A percentile compares a stretch with the other conserved stretches of the same genome.
These are phyloP conservation scores for Leptodermis oblonga DNA, from an alignment of 257 asterid species.

Conservation along the genomic window DNA sequence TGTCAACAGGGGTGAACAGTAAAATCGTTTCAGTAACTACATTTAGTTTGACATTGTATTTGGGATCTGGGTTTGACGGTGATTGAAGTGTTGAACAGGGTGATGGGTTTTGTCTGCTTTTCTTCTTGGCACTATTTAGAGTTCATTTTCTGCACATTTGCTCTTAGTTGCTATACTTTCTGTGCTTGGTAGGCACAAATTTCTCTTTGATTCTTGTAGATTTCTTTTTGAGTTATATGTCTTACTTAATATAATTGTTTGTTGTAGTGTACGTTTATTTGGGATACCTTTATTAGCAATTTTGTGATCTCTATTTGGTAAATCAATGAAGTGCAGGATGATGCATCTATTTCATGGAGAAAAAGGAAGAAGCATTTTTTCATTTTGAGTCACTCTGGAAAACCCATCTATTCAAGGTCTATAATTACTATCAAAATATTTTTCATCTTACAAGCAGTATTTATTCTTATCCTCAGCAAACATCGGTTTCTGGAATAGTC, in stretches of 20 bases:
- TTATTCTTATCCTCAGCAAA: not conserved
- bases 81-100: not conserved
- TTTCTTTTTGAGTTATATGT: not conserved
- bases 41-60: not conserved
- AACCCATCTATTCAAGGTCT: conserved; percentile 95
- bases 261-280: not conserved
- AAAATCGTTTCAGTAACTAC: not conserved
- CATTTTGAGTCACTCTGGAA: conserved; percentile 88
- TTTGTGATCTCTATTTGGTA: conserved; percentile 18
- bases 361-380: conserved; percentile 97
- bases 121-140: not conserved
- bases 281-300: conserved; percentile 7
- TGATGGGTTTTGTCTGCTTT: not conserved
- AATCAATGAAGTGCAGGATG: conserved; percentile 67
- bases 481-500: conserved; percentile 6
- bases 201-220: not conserved
- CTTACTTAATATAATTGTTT: not conserved
- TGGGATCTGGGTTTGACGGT: not conserved
- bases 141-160: not conserved
- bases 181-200: not conserved
- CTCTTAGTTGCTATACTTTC: not conserved
- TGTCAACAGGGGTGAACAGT: not conserved
- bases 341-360: conserved; percentile 91
- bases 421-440: conserved; percentile 10
- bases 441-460: conserved; percentile 1